Percentiles rank a stretch among this genome's conserved stretches.
These are phyloP conservation scores for Deinandra increscens DNA, from an alignment of 129 eudicot genomes.

Conservation along the genomic window DNA sequence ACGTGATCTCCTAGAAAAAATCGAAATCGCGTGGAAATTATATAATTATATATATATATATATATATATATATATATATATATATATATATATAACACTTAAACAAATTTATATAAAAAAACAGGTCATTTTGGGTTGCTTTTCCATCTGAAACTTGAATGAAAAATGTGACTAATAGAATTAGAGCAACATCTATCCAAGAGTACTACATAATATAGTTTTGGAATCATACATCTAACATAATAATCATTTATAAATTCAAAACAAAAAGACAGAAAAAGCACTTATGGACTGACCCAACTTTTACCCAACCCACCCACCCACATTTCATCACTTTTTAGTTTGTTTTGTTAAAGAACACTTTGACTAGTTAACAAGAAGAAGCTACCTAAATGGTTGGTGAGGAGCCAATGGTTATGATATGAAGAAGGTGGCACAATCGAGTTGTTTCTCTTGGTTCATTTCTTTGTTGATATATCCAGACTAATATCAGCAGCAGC, in stretches of 20 bases:
- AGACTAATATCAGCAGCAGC: constrained; percentile 39
- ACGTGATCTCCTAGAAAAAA: too few relatives aligned
- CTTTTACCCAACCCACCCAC: not conserved
- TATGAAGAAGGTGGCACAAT: constrained; percentile 20
- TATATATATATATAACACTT: not conserved
- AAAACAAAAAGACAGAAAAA: not conserved
- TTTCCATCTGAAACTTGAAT: too few relatives aligned
- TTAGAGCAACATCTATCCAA: too few relatives aligned
- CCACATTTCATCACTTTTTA: not conserved
- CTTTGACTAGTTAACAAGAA: not conserved
- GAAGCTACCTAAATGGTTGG: constrained; percentile 31
- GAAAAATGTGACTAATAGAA: too few relatives aligned
- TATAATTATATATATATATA: too few relatives aligned
- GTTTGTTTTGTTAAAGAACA: not conserved
- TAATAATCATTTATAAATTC: not conserved
- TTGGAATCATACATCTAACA: not conserved
- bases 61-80: too few relatives aligned
- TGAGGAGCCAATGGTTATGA: constrained; percentile 26
- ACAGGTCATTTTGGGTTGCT: not conserved
- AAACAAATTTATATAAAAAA: not conserved
- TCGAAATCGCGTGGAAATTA: too few relatives aligned
- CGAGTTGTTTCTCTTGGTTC: constrained; percentile 51
- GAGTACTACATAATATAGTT: not conserved
- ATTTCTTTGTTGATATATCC: constrained; percentile 50
- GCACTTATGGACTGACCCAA: not conserved